Evolutionary conservation across 2,329 filamentous ascomycete species (phyloP).

Genomic region (Diaporthe caulivora): DNA sequence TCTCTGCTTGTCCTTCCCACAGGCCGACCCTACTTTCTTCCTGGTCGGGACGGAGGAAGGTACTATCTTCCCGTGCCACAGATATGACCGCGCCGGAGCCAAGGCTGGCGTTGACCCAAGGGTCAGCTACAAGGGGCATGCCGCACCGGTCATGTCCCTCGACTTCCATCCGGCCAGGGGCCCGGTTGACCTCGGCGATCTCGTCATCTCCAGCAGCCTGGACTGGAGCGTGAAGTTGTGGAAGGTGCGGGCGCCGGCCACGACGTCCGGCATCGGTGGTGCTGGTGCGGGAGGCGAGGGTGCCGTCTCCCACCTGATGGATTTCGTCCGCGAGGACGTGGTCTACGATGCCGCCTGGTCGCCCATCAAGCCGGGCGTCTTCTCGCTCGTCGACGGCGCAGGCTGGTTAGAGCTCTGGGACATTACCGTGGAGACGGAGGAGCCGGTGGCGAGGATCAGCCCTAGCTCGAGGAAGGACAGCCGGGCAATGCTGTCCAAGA

Average conservation of each 20-base stretch:
- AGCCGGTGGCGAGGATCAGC: constrained; percentile 84
- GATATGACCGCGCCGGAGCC: constrained; percentile 96
- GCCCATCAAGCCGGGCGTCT: constrained; percentile 92
- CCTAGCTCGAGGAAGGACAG: constrained; percentile 76
- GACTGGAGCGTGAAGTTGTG: constrained; percentile 99
- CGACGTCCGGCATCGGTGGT: constrained; percentile 69
- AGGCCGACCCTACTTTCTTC: constrained; percentile 97
- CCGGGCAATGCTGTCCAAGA: constrained; percentile 80
- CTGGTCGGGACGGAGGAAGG: constrained; percentile 97
- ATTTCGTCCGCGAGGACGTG: constrained; percentile 93
- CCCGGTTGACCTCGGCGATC: constrained; percentile 91
- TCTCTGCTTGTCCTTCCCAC: constrained; percentile 93
- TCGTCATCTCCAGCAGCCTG: constrained; percentile 90
- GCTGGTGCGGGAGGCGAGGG: constrained; percentile 56
- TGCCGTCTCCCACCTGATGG: constrained; percentile 80
- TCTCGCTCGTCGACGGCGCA: constrained; percentile 92
- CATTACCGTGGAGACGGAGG: constrained; percentile 90
- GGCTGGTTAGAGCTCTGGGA: constrained; percentile 97
- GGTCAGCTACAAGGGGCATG: constrained; percentile 89
- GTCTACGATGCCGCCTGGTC: constrained; percentile 98
- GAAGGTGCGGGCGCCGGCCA: constrained; percentile 88
- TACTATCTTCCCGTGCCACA: constrained; percentile 93
- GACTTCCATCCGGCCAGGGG: constrained; percentile 95
- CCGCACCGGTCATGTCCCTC: constrained; percentile 94
- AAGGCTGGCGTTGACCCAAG: constrained; percentile 95